These are phyloP conservation scores for Nephelium lappaceum DNA, from an alignment of 345 rosid genomes.

Conservation along the genomic window DNA sequence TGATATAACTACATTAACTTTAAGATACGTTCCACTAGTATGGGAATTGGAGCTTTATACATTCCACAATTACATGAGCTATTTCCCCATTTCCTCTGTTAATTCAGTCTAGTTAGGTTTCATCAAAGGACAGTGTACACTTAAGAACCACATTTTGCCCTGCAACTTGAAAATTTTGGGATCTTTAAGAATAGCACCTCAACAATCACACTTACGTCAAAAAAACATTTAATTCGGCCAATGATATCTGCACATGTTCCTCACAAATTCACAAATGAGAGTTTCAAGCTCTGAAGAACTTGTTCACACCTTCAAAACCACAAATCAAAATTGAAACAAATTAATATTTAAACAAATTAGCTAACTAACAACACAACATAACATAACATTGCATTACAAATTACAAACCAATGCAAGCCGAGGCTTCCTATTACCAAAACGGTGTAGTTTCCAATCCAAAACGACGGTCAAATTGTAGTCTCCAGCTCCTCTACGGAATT, in stretches of 20 bases:
- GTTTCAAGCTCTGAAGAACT: not conserved
- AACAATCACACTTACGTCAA: not conserved
- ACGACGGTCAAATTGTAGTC: constrained; percentile 38
- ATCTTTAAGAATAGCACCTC: too few species aligned
- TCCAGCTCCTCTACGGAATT: constrained; percentile 46
- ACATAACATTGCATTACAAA: constrained; percentile 2
- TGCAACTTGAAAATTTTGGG: too few species aligned
- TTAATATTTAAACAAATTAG: not conserved
- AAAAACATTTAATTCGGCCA: not conserved
- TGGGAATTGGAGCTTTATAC: not conserved
- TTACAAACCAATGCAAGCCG: constrained; percentile 85
- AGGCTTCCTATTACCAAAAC: constrained; percentile 70
- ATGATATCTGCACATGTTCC: too few species aligned
- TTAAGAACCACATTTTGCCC: too few species aligned
- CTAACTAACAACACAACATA: not conserved
- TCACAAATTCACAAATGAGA: not conserved
- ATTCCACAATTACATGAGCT: too few species aligned
- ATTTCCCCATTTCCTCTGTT: too few species aligned
- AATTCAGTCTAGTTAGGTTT: too few species aligned
- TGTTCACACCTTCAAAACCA: constrained; percentile 48
- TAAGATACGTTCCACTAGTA: not conserved
- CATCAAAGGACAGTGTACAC: too few species aligned
- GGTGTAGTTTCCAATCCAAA: constrained; percentile 52
- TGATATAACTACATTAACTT: not conserved
- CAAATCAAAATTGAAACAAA: not conserved